Conservation (phyloP, 2,329 filamentous ascomycete species). For the Apiospora hydei region DNA sequence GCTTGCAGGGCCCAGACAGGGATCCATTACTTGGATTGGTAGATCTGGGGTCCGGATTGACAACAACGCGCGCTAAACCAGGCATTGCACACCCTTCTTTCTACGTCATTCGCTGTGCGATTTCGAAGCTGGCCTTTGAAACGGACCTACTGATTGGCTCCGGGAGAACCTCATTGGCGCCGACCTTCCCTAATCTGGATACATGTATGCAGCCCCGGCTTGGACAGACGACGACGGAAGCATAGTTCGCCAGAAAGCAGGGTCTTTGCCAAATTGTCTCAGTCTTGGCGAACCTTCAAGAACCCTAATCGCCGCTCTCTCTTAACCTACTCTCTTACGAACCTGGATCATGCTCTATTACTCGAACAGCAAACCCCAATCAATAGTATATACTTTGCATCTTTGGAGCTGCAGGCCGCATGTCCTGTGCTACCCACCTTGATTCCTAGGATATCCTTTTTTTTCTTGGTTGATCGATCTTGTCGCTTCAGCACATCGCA, state of each 20-base stretch:
- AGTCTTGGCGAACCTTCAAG: slow-evolving; percentile 19
- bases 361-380: not conserved
- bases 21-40: slow-evolving; percentile 14
- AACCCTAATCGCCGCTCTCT: slow-evolving; percentile 9
- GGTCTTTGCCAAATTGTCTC: not conserved
- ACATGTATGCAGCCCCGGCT: slow-evolving; percentile 5
- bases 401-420: not conserved
- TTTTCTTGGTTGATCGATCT: not conserved
- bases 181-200: not conserved
- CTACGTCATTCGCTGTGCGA: slow-evolving; percentile 17
- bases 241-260: slow-evolving; percentile 11
- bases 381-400: not conserved
- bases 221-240: not conserved
- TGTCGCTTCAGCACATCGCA: not conserved
- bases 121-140: slow-evolving; percentile 16
- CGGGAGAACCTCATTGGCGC: not conserved
- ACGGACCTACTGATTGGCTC: slow-evolving; percentile 10
- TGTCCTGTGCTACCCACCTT: not conserved
- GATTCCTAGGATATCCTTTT: not conserved
- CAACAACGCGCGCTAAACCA: slow-evolving; percentile 15
- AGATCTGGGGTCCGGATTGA: slow-evolving; percentile 15
- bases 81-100: not conserved
- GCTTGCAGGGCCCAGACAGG: not conserved
- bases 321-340: not conserved
- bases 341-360: slow-evolving; percentile 6